Evolutionary conservation across 2,329 filamentous ascomycete genomes (phyloP).

Genomic region (Talaromyces albobiverticillius): DNA sequence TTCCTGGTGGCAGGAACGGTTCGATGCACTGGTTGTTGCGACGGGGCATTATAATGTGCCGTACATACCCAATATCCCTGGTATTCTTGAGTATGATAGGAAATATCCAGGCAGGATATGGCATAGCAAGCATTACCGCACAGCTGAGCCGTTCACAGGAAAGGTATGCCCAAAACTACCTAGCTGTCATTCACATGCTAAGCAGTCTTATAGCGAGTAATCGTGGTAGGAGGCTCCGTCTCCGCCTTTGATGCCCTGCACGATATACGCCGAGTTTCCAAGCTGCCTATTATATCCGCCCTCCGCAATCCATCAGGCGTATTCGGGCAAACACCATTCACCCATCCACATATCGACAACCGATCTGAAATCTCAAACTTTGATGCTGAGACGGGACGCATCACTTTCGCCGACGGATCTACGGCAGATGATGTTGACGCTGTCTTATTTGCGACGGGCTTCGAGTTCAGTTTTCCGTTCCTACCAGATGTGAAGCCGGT

Average conservation of each 20-base stretch:
- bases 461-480: slow-evolving; percentile 28
- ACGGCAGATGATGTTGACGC: slow-evolving; percentile 21
- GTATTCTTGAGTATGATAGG: slow-evolving; percentile 30
- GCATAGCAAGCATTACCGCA: slow-evolving; percentile 37
- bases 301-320: slow-evolving; percentile 25
- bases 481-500: slow-evolving; percentile 21
- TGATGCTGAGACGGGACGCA: neutral
- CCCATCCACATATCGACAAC: slow-evolving; percentile 6
- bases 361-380: neutral
- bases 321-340: slow-evolving; percentile 19
- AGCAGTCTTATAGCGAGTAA: slow-evolving; percentile 18
- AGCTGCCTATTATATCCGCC: slow-evolving; percentile 21
- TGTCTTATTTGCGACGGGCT: slow-evolving; percentile 33
- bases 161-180: slow-evolving; percentile 16
- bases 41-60: slow-evolving; percentile 43
- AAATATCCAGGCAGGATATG: slow-evolving; percentile 31
- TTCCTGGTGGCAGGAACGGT: slow-evolving; percentile 39
- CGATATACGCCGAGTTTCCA: slow-evolving; percentile 24
- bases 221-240: slow-evolving; percentile 28
- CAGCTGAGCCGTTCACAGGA: slow-evolving; percentile 34
- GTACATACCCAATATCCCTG: slow-evolving; percentile 35
- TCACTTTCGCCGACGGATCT: slow-evolving; percentile 23
- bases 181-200: neutral
- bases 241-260: slow-evolving; percentile 28
- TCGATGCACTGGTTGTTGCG: slow-evolving; percentile 43